A percentile compares a stretch with the other conserved stretches of the same genome.
Conservation (phyloP, 441 rosid genomes). For the Biscutella laevigata region DNA sequence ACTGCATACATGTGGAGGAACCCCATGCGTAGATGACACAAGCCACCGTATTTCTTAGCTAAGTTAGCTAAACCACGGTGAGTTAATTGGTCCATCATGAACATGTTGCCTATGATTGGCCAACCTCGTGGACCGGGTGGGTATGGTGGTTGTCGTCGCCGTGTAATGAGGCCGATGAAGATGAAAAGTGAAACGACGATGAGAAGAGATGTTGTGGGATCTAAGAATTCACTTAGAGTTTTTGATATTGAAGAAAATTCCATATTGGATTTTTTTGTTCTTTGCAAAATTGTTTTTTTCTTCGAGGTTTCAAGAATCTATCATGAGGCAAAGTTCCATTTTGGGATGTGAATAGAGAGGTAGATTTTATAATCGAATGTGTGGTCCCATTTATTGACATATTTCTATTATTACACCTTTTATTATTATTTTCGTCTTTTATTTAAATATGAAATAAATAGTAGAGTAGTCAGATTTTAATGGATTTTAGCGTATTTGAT, state of each 20-base stretch:
- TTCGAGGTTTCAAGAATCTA: constrained; percentile 2
- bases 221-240: constrained; percentile 26
- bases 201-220: constrained; percentile 28
- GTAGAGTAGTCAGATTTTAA: too few species aligned
- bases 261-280: constrained; percentile 17
- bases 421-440: too few species aligned
- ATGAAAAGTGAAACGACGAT: constrained; percentile 31
- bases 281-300: neutral
- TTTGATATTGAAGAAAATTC: constrained; percentile 33
- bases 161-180: constrained; percentile 31
- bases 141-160: constrained; percentile 33
- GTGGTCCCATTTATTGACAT: constrained; percentile 20
- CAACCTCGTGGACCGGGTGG: constrained; percentile 87
- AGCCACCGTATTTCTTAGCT: constrained; percentile 60
- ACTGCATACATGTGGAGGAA: constrained; percentile 60
- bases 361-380: constrained; percentile 25
- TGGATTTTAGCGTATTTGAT: too few species aligned
- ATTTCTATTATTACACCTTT: too few species aligned
- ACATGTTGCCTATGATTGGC: constrained; percentile 84
- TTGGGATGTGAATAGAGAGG: constrained; percentile 12
- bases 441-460: too few species aligned
- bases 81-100: constrained; percentile 78
- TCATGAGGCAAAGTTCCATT: constrained; percentile 16
- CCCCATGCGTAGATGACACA: constrained; percentile 73
- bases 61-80: constrained; percentile 76